Conservation (phyloP, 2,329 filamentous ascomycete genomes). For the Aspergillus sp. region DNA sequence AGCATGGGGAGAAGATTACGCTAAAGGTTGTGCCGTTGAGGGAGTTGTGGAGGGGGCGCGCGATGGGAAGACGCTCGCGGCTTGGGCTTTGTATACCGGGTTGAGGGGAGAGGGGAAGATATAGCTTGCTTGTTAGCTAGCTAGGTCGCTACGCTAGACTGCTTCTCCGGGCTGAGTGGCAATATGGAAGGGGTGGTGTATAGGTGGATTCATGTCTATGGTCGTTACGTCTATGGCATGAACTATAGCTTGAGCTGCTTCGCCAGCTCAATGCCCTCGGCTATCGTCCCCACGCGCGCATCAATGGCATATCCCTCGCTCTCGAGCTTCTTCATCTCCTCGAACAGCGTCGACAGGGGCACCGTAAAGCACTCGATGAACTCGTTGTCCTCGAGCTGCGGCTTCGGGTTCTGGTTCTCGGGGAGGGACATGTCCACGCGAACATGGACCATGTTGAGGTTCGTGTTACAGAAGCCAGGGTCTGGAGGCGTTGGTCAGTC, state of each 20-base stretch:
- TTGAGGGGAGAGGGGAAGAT: conserved; percentile 48
- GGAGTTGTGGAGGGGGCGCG: conserved; percentile 53
- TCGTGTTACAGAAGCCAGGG: conserved; percentile 50
- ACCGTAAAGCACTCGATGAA: conserved; percentile 78
- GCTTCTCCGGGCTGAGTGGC: not conserved
- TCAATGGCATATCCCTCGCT: conserved; percentile 73
- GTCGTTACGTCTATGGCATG: not conserved
- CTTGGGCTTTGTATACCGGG: conserved; percentile 55
- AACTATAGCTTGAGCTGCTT: conserved; percentile 44
- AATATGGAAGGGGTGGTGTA: not conserved
- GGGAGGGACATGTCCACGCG: conserved; percentile 66
- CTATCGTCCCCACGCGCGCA: conserved; percentile 71
- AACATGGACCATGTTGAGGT: conserved; percentile 63
- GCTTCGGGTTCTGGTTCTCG: conserved; percentile 66
- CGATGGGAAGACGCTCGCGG: conserved; percentile 57
- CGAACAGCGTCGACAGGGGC: conserved; percentile 62
- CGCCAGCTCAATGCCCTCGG: conserved; percentile 73
- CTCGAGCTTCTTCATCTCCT: conserved; percentile 65
- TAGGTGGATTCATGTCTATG: not conserved
- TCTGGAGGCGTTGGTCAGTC: no score
- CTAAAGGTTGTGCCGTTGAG: conserved; percentile 53
- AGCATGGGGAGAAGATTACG: conserved; percentile 59
- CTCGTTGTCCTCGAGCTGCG: conserved; percentile 73
- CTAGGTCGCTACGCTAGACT: not conserved
- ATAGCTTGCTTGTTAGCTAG: conserved; percentile 13